phyloP scores from a whole-genome alignment of 2,329 filamentous ascomycete species.

The Cryphonectria japonica region DNA sequence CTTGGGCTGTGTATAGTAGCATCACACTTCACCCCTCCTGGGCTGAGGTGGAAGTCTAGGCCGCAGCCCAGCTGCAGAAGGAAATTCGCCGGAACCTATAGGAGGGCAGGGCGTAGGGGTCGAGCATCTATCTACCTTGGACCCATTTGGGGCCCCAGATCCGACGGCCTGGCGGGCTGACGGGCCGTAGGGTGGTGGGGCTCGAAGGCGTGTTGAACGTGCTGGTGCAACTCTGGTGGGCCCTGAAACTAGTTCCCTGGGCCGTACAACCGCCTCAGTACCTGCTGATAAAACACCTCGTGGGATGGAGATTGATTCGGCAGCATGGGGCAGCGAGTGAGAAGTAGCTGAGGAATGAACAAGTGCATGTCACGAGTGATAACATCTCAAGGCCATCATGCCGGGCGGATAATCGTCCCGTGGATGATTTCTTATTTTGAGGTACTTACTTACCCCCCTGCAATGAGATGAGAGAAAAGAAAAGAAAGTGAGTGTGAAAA shows the following conservation, averaged over 20 bases:
- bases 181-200: conserved; percentile 29
- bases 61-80: not conserved
- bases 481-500: not conserved
- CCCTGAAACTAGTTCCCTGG: conserved; percentile 22
- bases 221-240: conserved; percentile 12
- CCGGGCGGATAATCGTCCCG: conserved; percentile 16
- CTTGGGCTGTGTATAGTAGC: not conserved
- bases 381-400: not conserved
- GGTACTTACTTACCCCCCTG: conserved; percentile 4
- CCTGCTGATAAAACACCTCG: not conserved
- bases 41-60: not conserved
- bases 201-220: not conserved
- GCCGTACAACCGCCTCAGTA: conserved; percentile 24
- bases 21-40: not conserved
- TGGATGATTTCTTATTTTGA: not conserved
- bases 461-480: too few species aligned
- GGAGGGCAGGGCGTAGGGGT: not conserved
- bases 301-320: not conserved
- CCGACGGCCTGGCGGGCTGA: conserved; percentile 24
- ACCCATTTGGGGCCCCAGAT: conserved; percentile 4
- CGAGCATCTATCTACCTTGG: not conserved
- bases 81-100: not conserved
- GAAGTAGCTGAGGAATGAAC: not conserved
- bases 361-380: not conserved
- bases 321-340: conserved; percentile 5